Conservation (phyloP, 2,329 filamentous ascomycete species). For the Dactylellina leptospora region DNA sequence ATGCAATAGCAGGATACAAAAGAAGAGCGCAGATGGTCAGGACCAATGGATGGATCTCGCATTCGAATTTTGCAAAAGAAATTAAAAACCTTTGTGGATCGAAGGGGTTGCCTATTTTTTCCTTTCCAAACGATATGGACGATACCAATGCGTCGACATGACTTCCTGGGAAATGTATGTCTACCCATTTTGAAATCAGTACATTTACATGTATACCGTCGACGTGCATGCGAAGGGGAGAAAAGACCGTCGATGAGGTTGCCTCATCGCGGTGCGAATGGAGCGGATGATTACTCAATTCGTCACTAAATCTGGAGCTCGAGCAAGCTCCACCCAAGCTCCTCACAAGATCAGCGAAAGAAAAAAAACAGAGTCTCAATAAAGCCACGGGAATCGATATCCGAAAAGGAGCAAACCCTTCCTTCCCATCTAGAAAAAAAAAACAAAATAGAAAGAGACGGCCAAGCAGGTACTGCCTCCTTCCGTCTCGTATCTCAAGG, state of each 20-base stretch:
- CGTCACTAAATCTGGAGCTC: neutral
- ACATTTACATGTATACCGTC: neutral
- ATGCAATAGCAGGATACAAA: conserved; percentile 4
- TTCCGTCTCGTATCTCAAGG: conserved; percentile 36
- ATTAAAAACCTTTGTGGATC: too few species aligned
- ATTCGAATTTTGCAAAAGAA: too few species aligned
- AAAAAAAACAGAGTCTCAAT: too few species aligned
- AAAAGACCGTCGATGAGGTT: conserved; percentile 7
- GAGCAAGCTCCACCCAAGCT: too few species aligned
- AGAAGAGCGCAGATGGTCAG: conserved; percentile 12
- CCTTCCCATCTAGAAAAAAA: too few species aligned
- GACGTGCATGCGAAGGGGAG: neutral
- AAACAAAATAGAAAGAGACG: too few species aligned
- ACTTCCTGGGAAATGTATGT: conserved; percentile 24
- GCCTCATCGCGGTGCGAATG: neutral
- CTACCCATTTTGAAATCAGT: conserved; percentile 7
- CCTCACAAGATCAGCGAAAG: too few species aligned
- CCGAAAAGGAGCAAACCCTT: too few species aligned
- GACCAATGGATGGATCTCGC: conserved; percentile 41
- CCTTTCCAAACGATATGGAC: neutral
- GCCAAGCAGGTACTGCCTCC: conserved; percentile 16
- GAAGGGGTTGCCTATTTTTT: conserved; percentile 15
- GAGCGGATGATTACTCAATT: conserved; percentile 5
- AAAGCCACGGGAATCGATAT: too few species aligned
- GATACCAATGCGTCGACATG: conserved; percentile 11